Percentiles rank a stretch among this genome's conserved stretches.
These are phyloP conservation scores for Royoungia palumana DNA, from an alignment of 768 basidiomycete species.

Conservation along the genomic window DNA sequence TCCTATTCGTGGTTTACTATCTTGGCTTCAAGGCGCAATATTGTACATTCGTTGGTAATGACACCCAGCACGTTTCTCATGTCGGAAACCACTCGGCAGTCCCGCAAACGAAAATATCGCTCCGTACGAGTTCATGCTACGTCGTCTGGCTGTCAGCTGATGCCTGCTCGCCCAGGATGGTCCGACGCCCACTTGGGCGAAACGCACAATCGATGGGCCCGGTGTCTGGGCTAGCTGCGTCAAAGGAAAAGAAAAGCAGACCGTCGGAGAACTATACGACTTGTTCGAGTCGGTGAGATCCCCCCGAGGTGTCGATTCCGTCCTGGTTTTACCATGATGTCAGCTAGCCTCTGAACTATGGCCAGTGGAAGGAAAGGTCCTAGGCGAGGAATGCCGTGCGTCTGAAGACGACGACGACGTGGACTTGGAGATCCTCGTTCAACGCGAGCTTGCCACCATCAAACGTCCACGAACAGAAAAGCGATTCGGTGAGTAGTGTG, in stretches of 20 bases:
- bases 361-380: slow-evolving; percentile 42
- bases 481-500: slow-evolving; percentile 54
- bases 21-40: not conserved
- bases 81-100: slow-evolving; percentile 18
- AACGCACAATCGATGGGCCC: slow-evolving; percentile 68
- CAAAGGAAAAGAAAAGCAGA: slow-evolving; percentile 78
- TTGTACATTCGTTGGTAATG: too few species aligned
- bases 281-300: slow-evolving; percentile 68
- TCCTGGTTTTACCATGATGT: slow-evolving; percentile 12
- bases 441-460: slow-evolving; percentile 66
- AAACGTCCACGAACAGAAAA: slow-evolving; percentile 61
- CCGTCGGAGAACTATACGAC: slow-evolving; percentile 73
- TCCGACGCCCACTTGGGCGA: slow-evolving; percentile 57
- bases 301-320: not conserved
- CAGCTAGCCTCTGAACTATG: slow-evolving; percentile 73
- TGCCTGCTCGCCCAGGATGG: slow-evolving; percentile 48
- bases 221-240: slow-evolving; percentile 86
- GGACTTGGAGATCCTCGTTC: slow-evolving; percentile 68
- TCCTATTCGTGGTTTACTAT: not conserved
- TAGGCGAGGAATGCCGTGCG: slow-evolving; percentile 23
- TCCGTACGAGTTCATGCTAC: slow-evolving; percentile 36
- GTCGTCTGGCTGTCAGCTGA: slow-evolving; percentile 5
- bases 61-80: not conserved
- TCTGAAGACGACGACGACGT: slow-evolving; percentile 38
- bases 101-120: slow-evolving; percentile 48